A percentile compares a stretch with the other conserved stretches of the same genome.
These are phyloP conservation scores for Casuarina glauca DNA, from an alignment of 306 rosid genomes.

Conservation along the genomic window DNA sequence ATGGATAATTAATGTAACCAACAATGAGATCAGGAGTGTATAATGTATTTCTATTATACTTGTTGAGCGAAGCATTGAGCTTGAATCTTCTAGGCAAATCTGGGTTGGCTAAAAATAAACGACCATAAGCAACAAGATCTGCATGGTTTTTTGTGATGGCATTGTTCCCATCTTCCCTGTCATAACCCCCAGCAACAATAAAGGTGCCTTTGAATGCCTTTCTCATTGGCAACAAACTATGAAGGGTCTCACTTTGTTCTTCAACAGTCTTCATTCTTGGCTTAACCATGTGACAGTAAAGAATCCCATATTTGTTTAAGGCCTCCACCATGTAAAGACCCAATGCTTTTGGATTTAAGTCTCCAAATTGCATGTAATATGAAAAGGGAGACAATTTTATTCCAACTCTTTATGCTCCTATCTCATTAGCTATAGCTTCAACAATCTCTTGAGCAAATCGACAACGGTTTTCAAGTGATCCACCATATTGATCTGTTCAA, in stretches of 20 bases:
- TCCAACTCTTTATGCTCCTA: slow-evolving; percentile 63
- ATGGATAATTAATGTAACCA: slow-evolving; percentile 68
- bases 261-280: slow-evolving; percentile 41
- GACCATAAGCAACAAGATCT: slow-evolving; percentile 46
- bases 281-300: slow-evolving; percentile 65
- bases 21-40: slow-evolving; percentile 42
- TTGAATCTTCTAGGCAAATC: slow-evolving; percentile 67
- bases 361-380: slow-evolving; percentile 36
- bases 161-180: slow-evolving; percentile 44
- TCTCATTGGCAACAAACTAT: slow-evolving; percentile 51
- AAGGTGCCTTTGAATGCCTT: slow-evolving; percentile 63
- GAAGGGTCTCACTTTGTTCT: slow-evolving; percentile 16
- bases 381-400: slow-evolving; percentile 65
- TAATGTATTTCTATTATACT: slow-evolving; percentile 49
- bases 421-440: slow-evolving; percentile 50
- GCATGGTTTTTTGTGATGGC: slow-evolving; percentile 42
- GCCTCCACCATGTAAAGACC: slow-evolving; percentile 50
- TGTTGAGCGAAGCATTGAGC: slow-evolving; percentile 56
- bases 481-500: slow-evolving; percentile 67
- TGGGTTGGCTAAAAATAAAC: slow-evolving; percentile 63
- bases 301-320: slow-evolving; percentile 44
- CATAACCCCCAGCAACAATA: slow-evolving; percentile 56
- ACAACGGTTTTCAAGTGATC: slow-evolving; percentile 64
- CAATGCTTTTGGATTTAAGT: slow-evolving; percentile 51
- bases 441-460: slow-evolving; percentile 55